Evolutionary conservation across 768 basidiomycete genomes (phyloP).

Genomic region (Tylopilus felleus): DNA sequence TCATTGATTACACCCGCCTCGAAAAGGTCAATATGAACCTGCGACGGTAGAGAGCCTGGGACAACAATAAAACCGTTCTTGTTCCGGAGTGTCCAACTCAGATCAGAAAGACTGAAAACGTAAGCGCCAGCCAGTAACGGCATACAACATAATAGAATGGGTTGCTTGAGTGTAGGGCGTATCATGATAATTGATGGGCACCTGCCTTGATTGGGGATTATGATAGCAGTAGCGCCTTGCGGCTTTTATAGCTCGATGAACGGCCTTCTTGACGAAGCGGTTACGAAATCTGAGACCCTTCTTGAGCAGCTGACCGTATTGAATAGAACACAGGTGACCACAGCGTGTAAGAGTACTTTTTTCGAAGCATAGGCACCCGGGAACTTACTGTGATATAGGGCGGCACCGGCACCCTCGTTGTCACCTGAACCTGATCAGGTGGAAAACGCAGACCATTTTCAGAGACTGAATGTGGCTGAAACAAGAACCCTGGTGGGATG

Average conservation of each 20-base stretch:
- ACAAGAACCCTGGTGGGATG: background rate
- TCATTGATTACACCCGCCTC: slow-evolving; percentile 52
- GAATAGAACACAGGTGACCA: background rate
- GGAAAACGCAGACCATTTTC: background rate
- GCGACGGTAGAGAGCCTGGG: slow-evolving; percentile 49
- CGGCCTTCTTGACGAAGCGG: background rate
- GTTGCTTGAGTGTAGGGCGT: background rate
- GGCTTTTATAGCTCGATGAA: background rate
- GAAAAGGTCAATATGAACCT: slow-evolving; percentile 51
- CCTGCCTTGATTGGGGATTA: background rate
- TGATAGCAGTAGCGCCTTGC: background rate
- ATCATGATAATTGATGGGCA: slow-evolving; percentile 4
- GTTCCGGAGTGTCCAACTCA: slow-evolving; percentile 53
- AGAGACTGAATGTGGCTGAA: background rate
- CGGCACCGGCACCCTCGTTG: background rate
- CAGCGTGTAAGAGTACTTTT: background rate
- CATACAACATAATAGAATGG: background rate
- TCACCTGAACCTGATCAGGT: background rate
- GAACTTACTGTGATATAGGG: background rate
- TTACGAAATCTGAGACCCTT: slow-evolving; percentile 1
- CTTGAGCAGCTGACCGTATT: slow-evolving; percentile 1
- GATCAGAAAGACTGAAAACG: slow-evolving; percentile 42
- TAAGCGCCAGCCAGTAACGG: slow-evolving; percentile 18
- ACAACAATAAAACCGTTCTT: slow-evolving; percentile 53
- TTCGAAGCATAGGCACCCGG: background rate